Percentiles rank a stretch among this genome's conserved stretches.
Evolutionary conservation across 176 grass and related monocot species (phyloP).

Genomic region (Poa annua): DNA sequence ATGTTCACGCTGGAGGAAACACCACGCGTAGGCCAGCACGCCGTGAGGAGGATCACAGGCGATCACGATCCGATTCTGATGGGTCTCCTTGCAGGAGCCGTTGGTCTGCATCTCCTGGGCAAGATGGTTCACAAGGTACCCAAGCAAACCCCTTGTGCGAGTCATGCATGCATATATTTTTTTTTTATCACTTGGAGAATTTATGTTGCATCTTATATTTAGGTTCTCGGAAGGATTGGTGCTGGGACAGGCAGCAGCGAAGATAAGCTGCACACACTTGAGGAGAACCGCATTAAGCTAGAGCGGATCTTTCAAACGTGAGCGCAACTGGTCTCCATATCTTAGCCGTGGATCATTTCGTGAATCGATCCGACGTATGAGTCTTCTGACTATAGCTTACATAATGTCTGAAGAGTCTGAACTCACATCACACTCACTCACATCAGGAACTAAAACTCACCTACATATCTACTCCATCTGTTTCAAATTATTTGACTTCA

Average conservation of each 20-base stretch:
- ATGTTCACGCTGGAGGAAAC: not conserved
- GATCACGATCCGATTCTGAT: not conserved
- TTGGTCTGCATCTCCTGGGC: not conserved
- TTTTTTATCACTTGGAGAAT: not conserved
- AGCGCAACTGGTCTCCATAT: too few relatives aligned
- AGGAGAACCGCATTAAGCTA: not conserved
- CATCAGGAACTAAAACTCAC: not conserved
- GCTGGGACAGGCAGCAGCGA: not conserved
- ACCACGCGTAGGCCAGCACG: not conserved
- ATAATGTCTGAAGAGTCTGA: not conserved
- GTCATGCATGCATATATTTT: too few relatives aligned
- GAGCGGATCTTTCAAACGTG: conserved; percentile 9
- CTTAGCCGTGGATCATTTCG: not conserved
- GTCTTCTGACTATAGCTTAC: not conserved
- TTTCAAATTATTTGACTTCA: too few relatives aligned
- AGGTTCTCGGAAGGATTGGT: not conserved
- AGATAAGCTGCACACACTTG: not conserved
- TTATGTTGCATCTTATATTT: not conserved
- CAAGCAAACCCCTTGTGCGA: too few relatives aligned
- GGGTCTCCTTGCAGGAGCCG: not conserved
- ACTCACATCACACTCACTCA: too few relatives aligned
- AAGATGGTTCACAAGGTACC: not conserved
- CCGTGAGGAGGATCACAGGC: not conserved
- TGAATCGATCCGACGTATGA: too few relatives aligned
- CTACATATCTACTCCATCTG: too few relatives aligned